Evolutionary conservation across 306 rosid species (phyloP), one percentile per base, ranked within the genome.

Genomic region (Castanopsis chinensis): DNA sequence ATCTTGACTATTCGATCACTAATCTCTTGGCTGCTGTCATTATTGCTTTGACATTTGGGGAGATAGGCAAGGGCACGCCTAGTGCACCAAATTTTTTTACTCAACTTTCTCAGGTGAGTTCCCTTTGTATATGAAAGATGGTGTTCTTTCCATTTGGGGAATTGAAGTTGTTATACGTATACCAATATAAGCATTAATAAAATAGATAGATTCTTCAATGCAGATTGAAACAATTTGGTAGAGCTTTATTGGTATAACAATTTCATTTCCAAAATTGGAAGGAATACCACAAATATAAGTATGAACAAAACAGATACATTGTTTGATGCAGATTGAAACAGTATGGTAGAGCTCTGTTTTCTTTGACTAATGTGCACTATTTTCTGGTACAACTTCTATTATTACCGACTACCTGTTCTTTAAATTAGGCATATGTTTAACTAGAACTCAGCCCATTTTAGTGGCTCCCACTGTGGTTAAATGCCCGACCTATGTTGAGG

Each of bases 21-120:
- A 94, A 94, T 80, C 85, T 94, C 73, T 76, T 92, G 69, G 97
- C 98, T 80, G 94, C 97, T 81, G 79, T 94, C 0, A 65, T 94
- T 56, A 94, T 94, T 77, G 98, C 98, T 63, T 82, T 94, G 54
- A 91, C 98, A 1, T 84, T 92, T 65, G 98, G 98, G 59, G 71
- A 94, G 88, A 83, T 92, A 17, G 97, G 97, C 72, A 81, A 84
- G 49, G 68, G 96, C 82, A 85, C 91, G 11, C 77, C 72, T 5
- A 80, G 77, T 21, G 18, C 11, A 5, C 91, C 94, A 1, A 92
- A 94, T 81, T 94, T 94, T 75, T 43, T 91, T 14, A 58, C 84
- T 73, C 98, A 94, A 30, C 96, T 94, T 61, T 6, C 90, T 69
- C 97, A 94, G 92, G 98, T 84, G 35, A 43, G 59, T 76, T 71